phyloP scores from a whole-genome alignment of 2,329 filamentous ascomycete species.

The Trichoderma semiorbis region DNA sequence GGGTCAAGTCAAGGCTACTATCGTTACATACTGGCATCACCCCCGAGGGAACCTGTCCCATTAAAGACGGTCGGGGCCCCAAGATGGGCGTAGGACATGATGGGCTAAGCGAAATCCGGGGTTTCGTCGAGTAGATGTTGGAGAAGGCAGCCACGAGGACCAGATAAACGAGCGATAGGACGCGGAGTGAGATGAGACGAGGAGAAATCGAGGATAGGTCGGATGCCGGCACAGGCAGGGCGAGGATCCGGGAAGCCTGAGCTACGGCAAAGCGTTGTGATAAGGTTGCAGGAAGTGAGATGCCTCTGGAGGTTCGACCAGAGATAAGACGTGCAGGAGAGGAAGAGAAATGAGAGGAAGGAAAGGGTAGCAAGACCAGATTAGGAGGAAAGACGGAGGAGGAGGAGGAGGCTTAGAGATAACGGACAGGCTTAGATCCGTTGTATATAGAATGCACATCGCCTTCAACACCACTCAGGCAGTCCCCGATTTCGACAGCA shows the following conservation, averaged over 20 bases:
- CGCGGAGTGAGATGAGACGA: background rate
- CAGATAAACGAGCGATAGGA: background rate
- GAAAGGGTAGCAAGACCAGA: constrained; percentile 4
- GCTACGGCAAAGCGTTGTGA: background rate
- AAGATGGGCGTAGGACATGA: constrained; percentile 59
- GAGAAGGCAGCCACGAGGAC: constrained; percentile 15
- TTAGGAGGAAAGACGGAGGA: constrained; percentile 11
- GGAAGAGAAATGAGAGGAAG: constrained; percentile 6
- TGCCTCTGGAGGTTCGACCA: constrained; percentile 8
- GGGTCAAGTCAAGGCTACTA: background rate
- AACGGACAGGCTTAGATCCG: constrained; percentile 4
- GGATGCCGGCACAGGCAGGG: constrained; percentile 16
- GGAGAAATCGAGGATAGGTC: background rate
- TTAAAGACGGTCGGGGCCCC: constrained; percentile 60
- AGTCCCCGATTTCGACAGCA: constrained; percentile 9
- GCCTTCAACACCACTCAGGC: background rate
- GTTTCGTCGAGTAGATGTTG: constrained; percentile 4
- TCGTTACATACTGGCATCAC: constrained; percentile 67
- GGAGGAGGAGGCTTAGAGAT: constrained; percentile 13
- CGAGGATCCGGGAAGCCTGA: constrained; percentile 15
- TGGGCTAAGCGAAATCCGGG: constrained; percentile 21
- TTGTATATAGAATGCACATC: constrained; percentile 10
- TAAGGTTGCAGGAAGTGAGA: constrained; percentile 18
- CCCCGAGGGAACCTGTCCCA: constrained; percentile 65
- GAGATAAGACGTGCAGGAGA: constrained; percentile 15